Conservation (phyloP, 306 rosid genomes). For the Abrus pulchellus region DNA sequence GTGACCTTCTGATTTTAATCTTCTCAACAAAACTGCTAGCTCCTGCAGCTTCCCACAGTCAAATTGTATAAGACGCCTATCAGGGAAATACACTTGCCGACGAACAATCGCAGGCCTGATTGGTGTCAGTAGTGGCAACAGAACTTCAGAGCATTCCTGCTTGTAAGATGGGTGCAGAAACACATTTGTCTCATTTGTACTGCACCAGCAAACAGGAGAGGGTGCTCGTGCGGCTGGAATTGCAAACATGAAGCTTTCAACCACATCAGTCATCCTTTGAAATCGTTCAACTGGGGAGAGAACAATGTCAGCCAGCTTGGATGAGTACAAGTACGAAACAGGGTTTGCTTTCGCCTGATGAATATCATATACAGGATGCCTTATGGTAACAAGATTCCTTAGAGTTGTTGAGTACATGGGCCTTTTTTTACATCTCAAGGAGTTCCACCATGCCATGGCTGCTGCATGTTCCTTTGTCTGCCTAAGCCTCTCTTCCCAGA, state of each 20-base stretch:
- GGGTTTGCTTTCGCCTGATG: conserved; percentile 74
- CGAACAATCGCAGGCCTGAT: conserved; percentile 96
- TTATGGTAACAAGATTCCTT: conserved; percentile 79
- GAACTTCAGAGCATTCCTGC: conserved; percentile 70
- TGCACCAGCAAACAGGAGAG: conserved; percentile 88
- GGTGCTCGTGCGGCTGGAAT: conserved; percentile 97
- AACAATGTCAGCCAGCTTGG: conserved; percentile 83
- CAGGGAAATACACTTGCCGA: conserved; percentile 97
- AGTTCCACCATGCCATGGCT: conserved; percentile 98
- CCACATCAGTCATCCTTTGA: conserved; percentile 71
- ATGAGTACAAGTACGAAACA: conserved; percentile 75
- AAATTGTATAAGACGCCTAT: conserved; percentile 95
- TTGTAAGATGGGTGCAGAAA: conserved; percentile 73
- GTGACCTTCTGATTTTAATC: conserved; percentile 91
- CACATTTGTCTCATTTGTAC: conserved; percentile 66
- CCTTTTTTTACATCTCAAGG: conserved; percentile 80
- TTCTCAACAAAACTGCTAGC: conserved; percentile 84
- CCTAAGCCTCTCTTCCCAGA: conserved; percentile 87
- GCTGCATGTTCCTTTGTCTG: conserved; percentile 78
- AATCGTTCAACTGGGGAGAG: conserved; percentile 95
- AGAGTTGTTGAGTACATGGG: conserved; percentile 79
- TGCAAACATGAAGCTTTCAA: conserved; percentile 96
- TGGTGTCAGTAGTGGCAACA: conserved; percentile 83
- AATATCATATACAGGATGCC: conserved; percentile 82
- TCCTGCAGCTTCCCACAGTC: conserved; percentile 97